Base-by-base conservation (phyloP, 371 early-diverging fungal genomes). In the Coemansia sp. region DNA sequence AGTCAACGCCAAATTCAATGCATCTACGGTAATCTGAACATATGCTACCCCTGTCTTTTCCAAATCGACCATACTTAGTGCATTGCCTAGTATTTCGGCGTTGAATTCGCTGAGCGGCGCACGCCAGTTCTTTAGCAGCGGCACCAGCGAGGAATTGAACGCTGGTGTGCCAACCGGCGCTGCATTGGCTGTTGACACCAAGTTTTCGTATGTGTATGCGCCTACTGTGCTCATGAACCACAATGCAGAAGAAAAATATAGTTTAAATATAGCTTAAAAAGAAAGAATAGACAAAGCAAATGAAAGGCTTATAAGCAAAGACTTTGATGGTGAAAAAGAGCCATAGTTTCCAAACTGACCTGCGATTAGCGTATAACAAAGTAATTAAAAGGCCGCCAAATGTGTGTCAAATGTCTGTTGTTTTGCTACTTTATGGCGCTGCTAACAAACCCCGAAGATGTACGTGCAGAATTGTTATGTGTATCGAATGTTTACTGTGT, bases 21-120 rank as follows among this genome's bases (percentile, higher is more conserved):
- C 53, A 54, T 73, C 73, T 3, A 65, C 58, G 6, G 37, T 47
- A 10, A 73, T 47, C 42, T 73, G 73, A 51, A 58, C 22, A 50
- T 47, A 61, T 10, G 42, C 73, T 14, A 66, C 50, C 1, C 66
- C 48, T 14, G 34, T 29, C 31, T 18, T 4, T 4, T 34, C n/a
- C 21, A 47, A 53, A n/a, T 47, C 21, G 11, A 72, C 52, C 22
- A n/a, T 26, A 6, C 21, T 22, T 16, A 73, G 59, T 3, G 66
- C 61, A 1, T 8, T 34, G 24, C 10, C 40, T 8, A 71, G 55
- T 42, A 52, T 31, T n/a, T 59, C 59, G 13, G 66, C 66, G 11
- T 48, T 13, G 50, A 53, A 65, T 21, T 61, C 58, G 3, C n/a
- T 18, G 10, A 58, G n/a, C 13, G 71, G 71, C 8, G 52, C 2